Evolutionary conservation across 768 basidiomycete species (phyloP).

Genomic region (Clavulina sp.): DNA sequence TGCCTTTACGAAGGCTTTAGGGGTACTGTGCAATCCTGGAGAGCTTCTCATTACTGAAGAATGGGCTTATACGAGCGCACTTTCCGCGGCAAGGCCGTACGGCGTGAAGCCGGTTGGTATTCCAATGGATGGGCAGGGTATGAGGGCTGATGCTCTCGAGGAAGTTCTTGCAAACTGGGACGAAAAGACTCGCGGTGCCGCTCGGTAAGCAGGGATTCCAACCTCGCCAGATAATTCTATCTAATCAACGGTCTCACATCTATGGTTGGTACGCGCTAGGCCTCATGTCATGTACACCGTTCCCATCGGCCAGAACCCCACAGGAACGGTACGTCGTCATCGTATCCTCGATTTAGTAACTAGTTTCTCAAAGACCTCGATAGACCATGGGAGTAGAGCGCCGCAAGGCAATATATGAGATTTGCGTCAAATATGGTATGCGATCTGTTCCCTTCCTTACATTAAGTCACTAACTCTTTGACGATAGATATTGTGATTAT

Average conservation of each 20-base stretch:
- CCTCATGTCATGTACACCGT: conserved; percentile 50
- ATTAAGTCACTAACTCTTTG: conserved; percentile 2
- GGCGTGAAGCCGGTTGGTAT: conserved; percentile 35
- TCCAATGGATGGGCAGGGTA: conserved; percentile 53
- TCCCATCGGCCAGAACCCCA: conserved; percentile 71
- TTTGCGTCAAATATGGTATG: conserved; percentile 63
- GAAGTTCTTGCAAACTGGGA: conserved; percentile 51
- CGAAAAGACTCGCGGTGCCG: conserved; percentile 33
- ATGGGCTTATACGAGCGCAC: conserved; percentile 58
- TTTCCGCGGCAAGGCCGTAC: conserved; percentile 21
- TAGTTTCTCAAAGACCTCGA: conserved; percentile 18
- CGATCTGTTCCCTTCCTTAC: too few relatives aligned
- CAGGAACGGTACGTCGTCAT: conserved; percentile 38
- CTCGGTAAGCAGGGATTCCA: too few relatives aligned
- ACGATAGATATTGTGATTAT: conserved; percentile 50
- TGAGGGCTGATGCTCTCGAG: conserved; percentile 44
- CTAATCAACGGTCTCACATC: neutral
- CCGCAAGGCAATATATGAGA: conserved; percentile 62
- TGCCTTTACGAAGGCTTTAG: conserved; percentile 41
- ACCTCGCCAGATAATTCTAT: neutral
- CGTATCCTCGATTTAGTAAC: neutral
- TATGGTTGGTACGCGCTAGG: too few relatives aligned
- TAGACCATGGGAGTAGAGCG: conserved; percentile 38
- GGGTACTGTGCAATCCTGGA: conserved; percentile 39
- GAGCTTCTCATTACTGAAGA: conserved; percentile 32